Percentiles rank a stretch among this genome's conserved stretches.
Evolutionary conservation across 2,329 filamentous ascomycete genomes (phyloP).

Genomic region (Hypoxylon sp.): DNA sequence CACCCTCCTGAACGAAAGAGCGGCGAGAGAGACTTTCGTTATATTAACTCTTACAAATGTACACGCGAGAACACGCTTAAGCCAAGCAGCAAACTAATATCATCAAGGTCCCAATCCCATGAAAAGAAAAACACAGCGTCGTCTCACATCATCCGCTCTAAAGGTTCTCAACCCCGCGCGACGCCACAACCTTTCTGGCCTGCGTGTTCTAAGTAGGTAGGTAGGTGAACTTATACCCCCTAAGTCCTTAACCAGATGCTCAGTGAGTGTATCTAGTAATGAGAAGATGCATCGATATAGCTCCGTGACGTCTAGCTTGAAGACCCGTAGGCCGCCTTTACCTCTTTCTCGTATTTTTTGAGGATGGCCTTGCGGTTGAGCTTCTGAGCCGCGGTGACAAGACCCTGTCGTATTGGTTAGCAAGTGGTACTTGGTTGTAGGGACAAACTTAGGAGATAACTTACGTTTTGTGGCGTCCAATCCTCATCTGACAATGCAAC

Average conservation of each 20-base stretch:
- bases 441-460: slow-evolving; percentile 53
- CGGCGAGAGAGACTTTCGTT: background rate
- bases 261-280: background rate
- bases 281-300: background rate
- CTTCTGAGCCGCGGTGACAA: slow-evolving; percentile 80
- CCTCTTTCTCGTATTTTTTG: slow-evolving; percentile 71
- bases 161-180: background rate
- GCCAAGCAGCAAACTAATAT: slow-evolving; percentile 10
- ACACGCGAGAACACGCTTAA: slow-evolving; percentile 11
- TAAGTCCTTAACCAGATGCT: background rate
- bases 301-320: slow-evolving; percentile 47
- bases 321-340: slow-evolving; percentile 71
- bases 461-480: slow-evolving; percentile 81
- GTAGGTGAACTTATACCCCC: background rate
- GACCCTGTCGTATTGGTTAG: slow-evolving; percentile 63
- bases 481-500: slow-evolving; percentile 80
- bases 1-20: background rate
- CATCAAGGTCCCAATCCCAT: background rate
- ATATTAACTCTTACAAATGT: slow-evolving; percentile 16
- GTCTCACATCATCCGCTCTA: slow-evolving; percentile 3
- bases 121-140: slow-evolving; percentile 8
- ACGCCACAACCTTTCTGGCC: background rate
- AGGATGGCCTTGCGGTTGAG: slow-evolving; percentile 79
- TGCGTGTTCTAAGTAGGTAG: background rate
- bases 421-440: background rate